These are phyloP conservation scores for Colletotrichum sp. DNA, from an alignment of 2,329 filamentous ascomycete species.

Conservation along the genomic window DNA sequence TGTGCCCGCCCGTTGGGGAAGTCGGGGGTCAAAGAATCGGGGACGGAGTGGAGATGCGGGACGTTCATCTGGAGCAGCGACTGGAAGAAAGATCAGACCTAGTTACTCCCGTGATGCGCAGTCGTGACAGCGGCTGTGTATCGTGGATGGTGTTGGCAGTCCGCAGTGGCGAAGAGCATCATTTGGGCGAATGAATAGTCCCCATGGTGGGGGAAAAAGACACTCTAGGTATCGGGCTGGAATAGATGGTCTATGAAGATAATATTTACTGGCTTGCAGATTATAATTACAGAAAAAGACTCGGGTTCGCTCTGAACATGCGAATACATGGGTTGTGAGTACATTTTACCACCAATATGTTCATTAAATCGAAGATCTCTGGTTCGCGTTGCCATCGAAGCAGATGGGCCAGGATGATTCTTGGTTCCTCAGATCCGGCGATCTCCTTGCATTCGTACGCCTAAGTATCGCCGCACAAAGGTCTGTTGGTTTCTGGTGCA, in stretches of 20 bases:
- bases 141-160: not conserved
- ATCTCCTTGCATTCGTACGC: not conserved
- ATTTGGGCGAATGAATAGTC: not conserved
- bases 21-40: conserved; percentile 82
- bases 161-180: not conserved
- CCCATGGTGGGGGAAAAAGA: not conserved
- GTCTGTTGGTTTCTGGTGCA: not conserved
- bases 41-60: conserved; percentile 84
- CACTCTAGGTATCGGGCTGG: not conserved
- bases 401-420: not conserved
- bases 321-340: not conserved
- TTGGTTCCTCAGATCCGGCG: not conserved
- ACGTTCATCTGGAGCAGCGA: conserved; percentile 80
- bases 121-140: not conserved
- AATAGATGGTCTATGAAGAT: not conserved
- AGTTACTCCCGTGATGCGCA: not conserved
- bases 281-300: not conserved
- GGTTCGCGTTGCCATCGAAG: not conserved
- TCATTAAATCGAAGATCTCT: not conserved
- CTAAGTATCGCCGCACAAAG: not conserved
- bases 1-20: conserved; percentile 79
- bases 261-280: not conserved
- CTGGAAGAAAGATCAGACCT: conserved; percentile 45
- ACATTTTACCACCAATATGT: not conserved
- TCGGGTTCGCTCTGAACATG: not conserved